Evolutionary conservation across 2,329 filamentous ascomycete species (phyloP).

Genomic region (Hymenoscyphus fraxineus): DNA sequence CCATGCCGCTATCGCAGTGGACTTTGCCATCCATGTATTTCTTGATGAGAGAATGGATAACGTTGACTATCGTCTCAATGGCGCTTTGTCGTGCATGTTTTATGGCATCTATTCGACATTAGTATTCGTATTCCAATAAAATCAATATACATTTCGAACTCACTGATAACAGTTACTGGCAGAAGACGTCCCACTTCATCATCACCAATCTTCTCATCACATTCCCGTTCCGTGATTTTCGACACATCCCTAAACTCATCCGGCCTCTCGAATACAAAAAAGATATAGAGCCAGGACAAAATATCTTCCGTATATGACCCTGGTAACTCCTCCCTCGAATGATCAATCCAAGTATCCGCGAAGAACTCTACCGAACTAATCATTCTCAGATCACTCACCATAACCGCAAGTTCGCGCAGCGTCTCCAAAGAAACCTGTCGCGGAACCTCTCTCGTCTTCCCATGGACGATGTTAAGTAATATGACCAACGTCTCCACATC

Average conservation of each 20-base stretch:
- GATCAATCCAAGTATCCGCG: conserved; percentile 41
- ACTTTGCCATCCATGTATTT: conserved; percentile 21
- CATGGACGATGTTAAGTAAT: conserved; percentile 45
- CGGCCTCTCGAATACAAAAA: conserved; percentile 23
- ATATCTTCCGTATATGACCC: conserved; percentile 22
- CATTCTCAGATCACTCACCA: conserved; percentile 43
- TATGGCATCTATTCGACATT: conserved; percentile 19
- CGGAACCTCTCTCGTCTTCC: conserved; percentile 40
- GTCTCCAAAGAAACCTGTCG: conserved; percentile 38
- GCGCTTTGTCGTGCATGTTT: conserved; percentile 18
- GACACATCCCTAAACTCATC: conserved; percentile 25
- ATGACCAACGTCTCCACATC: conserved; percentile 40
- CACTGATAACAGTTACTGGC: conserved; percentile 10
- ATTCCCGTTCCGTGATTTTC: conserved; percentile 19
- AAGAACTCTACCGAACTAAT: conserved; percentile 42
- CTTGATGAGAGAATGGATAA: conserved; percentile 21
- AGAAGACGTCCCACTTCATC: conserved; percentile 15
- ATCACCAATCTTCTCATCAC: conserved; percentile 21
- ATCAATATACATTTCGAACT: background rate
- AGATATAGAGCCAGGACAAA: conserved; percentile 21
- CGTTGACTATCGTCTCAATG: conserved; percentile 18
- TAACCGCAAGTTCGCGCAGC: conserved; percentile 42
- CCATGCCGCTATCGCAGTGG: conserved; percentile 18
- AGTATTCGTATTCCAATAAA: background rate
- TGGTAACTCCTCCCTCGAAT: conserved; percentile 22